phyloP scores from a whole-genome alignment of 805 yeast genomes.

The Cyberlindnera xishuangbannaensis region DNA sequence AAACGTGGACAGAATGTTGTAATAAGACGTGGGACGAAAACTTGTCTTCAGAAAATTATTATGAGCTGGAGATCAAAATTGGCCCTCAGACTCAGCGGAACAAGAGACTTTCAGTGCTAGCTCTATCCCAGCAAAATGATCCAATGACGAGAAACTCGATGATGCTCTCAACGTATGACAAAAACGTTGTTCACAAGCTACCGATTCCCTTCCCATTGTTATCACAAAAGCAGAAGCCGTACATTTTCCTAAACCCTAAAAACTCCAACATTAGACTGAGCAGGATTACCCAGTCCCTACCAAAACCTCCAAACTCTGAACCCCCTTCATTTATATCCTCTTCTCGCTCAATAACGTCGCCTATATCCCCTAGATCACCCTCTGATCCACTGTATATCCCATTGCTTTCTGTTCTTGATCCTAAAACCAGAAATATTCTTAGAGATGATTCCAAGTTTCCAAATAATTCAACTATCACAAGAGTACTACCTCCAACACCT shows the following conservation, averaged over 20 bases:
- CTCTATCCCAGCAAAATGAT: constrained; percentile 32
- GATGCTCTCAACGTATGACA: constrained; percentile 28
- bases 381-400: constrained; percentile 17
- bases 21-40: constrained; percentile 26
- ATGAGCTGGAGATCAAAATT: constrained; percentile 16
- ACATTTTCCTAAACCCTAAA: constrained; percentile 19
- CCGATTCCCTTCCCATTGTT: constrained; percentile 16
- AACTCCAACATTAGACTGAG: constrained; percentile 22
- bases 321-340: constrained; percentile 1
- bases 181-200: constrained; percentile 18
- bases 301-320: constrained; percentile 5
- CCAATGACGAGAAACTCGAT: constrained; percentile 38
- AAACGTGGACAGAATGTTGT: constrained; percentile 40
- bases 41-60: constrained; percentile 23
- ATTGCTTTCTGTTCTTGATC: constrained; percentile 13
- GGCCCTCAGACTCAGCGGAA: constrained; percentile 25
- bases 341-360: constrained; percentile 8
- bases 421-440: constrained; percentile 16
- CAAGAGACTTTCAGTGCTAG: constrained; percentile 33
- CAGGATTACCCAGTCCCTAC: constrained; percentile 4
- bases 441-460: constrained; percentile 37
- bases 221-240: constrained; percentile 13
- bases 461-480: constrained; percentile 34
- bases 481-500: constrained; percentile 62
- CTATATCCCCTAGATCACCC: constrained; percentile 6